Evolutionary conservation across 768 basidiomycete genomes (phyloP).

Genomic region (Russula virescens): DNA sequence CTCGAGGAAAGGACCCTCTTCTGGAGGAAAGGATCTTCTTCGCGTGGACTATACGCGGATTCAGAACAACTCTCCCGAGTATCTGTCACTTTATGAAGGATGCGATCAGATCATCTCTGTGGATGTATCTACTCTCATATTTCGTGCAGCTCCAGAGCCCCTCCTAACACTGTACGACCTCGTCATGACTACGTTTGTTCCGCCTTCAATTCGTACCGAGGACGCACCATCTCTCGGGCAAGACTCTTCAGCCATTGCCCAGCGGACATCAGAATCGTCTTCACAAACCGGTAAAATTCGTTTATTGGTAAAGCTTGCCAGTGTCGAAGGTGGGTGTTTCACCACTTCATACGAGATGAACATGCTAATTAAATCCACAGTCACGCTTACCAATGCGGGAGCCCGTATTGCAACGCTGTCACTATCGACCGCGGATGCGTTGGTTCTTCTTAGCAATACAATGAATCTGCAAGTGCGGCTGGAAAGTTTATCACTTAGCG

Average conservation of each 20-base stretch:
- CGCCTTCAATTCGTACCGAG: conserved; percentile 31
- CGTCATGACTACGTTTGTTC: conserved; percentile 94
- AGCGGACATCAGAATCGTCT: neutral
- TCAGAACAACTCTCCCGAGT: conserved; percentile 83
- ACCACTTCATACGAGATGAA: neutral
- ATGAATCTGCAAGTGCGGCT: conserved; percentile 76
- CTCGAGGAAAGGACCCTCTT: conserved; percentile 58
- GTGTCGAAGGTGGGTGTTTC: conserved; percentile 60
- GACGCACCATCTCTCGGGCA: conserved; percentile 7
- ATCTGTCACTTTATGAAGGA: conserved; percentile 67
- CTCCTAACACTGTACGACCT: conserved; percentile 91
- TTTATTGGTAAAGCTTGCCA: conserved; percentile 76
- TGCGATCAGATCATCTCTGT: conserved; percentile 87
- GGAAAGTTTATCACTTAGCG: conserved; percentile 76
- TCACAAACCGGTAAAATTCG: conserved; percentile 51
- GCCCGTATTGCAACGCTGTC: conserved; percentile 78
- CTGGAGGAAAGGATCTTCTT: conserved; percentile 62
- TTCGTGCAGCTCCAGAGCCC: conserved; percentile 85
- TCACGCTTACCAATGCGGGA: conserved; percentile 68
- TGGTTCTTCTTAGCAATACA: conserved; percentile 64
- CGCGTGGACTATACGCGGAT: conserved; percentile 72
- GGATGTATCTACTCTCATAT: conserved; percentile 83
- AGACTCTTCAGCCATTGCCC: neutral
- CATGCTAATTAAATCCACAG: conserved; percentile 35
- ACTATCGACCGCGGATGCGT: conserved; percentile 84